Base-by-base conservation (phyloP, 169 alveolate species). In the Cryptosporidium felis region DNA sequence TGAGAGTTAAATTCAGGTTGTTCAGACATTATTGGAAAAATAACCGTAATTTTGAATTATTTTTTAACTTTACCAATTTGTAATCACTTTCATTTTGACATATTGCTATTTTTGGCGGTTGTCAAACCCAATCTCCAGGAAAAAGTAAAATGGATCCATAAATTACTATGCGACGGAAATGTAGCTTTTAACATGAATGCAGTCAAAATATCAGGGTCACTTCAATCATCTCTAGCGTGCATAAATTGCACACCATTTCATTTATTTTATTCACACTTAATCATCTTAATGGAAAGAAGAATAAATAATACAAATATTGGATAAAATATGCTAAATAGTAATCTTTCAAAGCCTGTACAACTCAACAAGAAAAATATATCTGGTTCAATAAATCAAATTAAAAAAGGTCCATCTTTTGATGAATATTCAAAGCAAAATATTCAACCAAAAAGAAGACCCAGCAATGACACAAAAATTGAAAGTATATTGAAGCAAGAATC, bases 341-440 rank as follows among this genome's bases (percentile, higher is more conserved):
- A 74, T 36, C 41, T 74, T 23, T 40, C 85, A n/a, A 74, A 74
- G n/a, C 85, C 85, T 2, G 74, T 56, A 3, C 85, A 74, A 36
- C 46, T 74, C 18, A 56, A 36, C 34, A 49, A 26, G 26, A 74
- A 74, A 74, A 21, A 40, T 40, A 74, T 74, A 1, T 56, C 63
- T 8, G 67, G 85, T 23, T 5, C 67, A 36, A 49, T 34, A 58
- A 21, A 56, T 32, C 51, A 40, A 18, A 26, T 53, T n/a, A 74
- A 42, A 38, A 74, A 49, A 34, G 65, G 46, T 10, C 3, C 18
- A 21, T 9, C 21, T 16, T 26, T 32, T 8, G 65, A 49, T 51
- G 85, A 74, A 18, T 3, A 42, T 34, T 38, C 46, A 49, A 32
- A 32, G 3, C 32, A 38, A 9, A 36, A 23, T 36, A 3, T 45